A percentile compares a stretch with the other conserved stretches of the same genome.
Evolutionary conservation across 805 yeast genomes (phyloP).

Genomic region (Yarrowia sp.): DNA sequence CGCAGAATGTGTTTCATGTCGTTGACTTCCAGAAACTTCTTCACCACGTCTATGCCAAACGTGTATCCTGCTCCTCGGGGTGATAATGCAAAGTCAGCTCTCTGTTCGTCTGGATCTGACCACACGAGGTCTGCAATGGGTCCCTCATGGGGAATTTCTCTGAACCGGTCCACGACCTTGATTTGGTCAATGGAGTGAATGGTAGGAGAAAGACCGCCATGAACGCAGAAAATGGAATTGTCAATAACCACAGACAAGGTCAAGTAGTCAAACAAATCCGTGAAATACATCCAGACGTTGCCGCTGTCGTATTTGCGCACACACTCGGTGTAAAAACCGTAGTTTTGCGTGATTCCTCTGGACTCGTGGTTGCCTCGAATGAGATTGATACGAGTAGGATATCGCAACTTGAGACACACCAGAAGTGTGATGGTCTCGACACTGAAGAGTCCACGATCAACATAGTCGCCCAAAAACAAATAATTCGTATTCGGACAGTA

Average conservation of each 20-base stretch:
- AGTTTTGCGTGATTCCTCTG: constrained; percentile 92
- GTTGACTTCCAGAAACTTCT: constrained; percentile 76
- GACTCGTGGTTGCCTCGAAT: constrained; percentile 96
- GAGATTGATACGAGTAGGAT: constrained; percentile 76
- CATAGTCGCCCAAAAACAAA: constrained; percentile 90
- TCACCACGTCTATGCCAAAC: constrained; percentile 87
- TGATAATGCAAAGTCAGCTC: constrained; percentile 73
- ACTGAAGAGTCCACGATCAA: constrained; percentile 90
- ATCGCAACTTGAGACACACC: constrained; percentile 77
- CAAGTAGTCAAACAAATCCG: constrained; percentile 88
- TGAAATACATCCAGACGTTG: constrained; percentile 81
- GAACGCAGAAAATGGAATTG: constrained; percentile 86
- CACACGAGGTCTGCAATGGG: constrained; percentile 99
- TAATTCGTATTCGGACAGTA: constrained; percentile 91
- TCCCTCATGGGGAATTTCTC: constrained; percentile 97
- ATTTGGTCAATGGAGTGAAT: constrained; percentile 93
- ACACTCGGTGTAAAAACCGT: constrained; percentile 96
- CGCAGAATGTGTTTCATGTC: constrained; percentile 75
- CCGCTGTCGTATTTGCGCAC: constrained; percentile 78
- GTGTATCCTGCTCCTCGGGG: constrained; percentile 99
- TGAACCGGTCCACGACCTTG: constrained; percentile 80
- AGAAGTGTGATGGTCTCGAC: constrained; percentile 87
- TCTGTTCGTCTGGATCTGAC: constrained; percentile 94
- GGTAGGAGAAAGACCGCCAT: constrained; percentile 94
- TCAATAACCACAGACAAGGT: constrained; percentile 88